These are phyloP conservation scores for Rutstroemia sp. DNA, from an alignment of 2,329 filamentous ascomycete genomes.

Conservation along the genomic window DNA sequence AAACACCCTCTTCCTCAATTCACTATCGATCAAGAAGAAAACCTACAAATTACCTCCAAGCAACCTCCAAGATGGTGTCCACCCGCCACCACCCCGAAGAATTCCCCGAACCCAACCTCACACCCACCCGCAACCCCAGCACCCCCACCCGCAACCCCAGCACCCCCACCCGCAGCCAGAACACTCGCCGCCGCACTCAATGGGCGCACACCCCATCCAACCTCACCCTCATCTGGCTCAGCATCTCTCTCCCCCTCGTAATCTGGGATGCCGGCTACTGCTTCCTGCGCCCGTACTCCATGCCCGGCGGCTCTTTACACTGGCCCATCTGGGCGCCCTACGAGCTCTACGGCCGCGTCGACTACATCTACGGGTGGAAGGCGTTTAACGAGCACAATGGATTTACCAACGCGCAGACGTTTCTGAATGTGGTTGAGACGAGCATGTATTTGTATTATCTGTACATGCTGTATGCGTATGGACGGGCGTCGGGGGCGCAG, in stretches of 20 bases:
- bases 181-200: slow-evolving; percentile 19
- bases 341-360: slow-evolving; percentile 56
- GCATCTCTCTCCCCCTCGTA: slow-evolving; percentile 57
- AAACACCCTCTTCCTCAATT: not conserved
- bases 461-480: slow-evolving; percentile 40
- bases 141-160: not conserved
- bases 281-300: slow-evolving; percentile 58
- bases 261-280: slow-evolving; percentile 62
- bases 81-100: slow-evolving; percentile 46
- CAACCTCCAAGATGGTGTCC: slow-evolving; percentile 35
- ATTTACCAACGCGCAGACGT: slow-evolving; percentile 55
- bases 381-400: slow-evolving; percentile 53
- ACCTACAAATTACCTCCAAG: not conserved
- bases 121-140: slow-evolving; percentile 20
- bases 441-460: slow-evolving; percentile 52
- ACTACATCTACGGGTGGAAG: slow-evolving; percentile 60
- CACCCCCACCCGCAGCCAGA: not conserved
- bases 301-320: slow-evolving; percentile 57
- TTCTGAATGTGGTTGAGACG: slow-evolving; percentile 54
- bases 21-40: slow-evolving; percentile 22
- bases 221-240: slow-evolving; percentile 52
- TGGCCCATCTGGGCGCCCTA: slow-evolving; percentile 58
- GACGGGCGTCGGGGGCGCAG: slow-evolving; percentile 28
- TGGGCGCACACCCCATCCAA: slow-evolving; percentile 56
- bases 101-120: slow-evolving; percentile 33